A percentile compares a stretch with the other conserved stretches of the same genome.
phyloP scores from a whole-genome alignment of 257 asterid genomes.

The Solanum tarapatanum region DNA sequence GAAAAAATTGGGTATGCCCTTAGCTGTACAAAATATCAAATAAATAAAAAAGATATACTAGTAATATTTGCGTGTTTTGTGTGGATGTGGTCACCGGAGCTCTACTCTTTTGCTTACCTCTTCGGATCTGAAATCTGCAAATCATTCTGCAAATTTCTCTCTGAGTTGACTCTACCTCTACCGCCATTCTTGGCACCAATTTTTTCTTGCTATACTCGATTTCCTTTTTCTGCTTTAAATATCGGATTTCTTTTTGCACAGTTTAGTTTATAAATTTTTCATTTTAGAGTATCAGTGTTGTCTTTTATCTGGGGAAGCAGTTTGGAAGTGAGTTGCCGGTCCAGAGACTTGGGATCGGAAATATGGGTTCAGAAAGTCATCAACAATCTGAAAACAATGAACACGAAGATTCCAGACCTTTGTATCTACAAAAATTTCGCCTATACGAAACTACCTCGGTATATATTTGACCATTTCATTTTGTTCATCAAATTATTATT shows the following conservation, averaged over 20 bases:
- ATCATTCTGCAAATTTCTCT: not conserved
- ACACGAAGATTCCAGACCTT: constrained; percentile 7
- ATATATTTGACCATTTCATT: not conserved
- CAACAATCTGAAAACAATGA: constrained; percentile 1
- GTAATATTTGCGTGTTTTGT: not conserved
- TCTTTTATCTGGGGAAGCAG: not conserved
- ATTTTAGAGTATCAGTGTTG: not conserved
- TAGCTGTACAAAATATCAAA: not conserved
- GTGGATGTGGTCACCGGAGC: constrained; percentile 2
- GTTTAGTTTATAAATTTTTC: not conserved
- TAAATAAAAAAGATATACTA: not conserved
- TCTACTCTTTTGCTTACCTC: not conserved
- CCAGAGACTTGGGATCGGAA: constrained; percentile 39
- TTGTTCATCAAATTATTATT: not conserved
- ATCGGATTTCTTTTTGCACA: not conserved
- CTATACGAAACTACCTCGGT: constrained; percentile 91
- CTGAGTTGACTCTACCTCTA: not conserved
- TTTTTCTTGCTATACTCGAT: not conserved
- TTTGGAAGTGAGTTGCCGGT: constrained; percentile 10
- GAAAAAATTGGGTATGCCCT: not conserved
- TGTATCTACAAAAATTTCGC: constrained; percentile 55
- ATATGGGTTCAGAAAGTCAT: constrained; percentile 17
- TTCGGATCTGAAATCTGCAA: not conserved
- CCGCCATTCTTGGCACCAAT: not conserved
- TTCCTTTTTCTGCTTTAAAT: not conserved